Percentiles rank a stretch among this genome's conserved stretches.
These are phyloP conservation scores for Daldinia sp. DNA, from an alignment of 2,329 filamentous ascomycete species.

Conservation along the genomic window DNA sequence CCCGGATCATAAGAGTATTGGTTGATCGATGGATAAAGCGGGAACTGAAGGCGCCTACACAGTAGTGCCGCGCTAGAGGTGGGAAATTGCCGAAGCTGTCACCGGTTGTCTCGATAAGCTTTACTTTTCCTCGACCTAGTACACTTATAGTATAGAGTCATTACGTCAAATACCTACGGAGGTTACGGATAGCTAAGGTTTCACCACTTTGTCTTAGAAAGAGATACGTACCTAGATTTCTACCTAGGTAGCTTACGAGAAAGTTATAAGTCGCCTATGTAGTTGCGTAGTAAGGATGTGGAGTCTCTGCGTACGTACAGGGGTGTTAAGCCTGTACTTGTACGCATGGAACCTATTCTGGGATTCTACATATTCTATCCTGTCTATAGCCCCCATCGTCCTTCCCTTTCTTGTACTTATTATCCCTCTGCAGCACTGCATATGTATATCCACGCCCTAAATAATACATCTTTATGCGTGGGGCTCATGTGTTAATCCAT, in stretches of 20 bases:
- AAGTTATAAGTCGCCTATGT: neutral
- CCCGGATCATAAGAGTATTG: neutral
- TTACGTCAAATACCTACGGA: conserved; percentile 1
- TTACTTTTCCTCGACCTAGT: neutral
- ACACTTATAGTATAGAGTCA: neutral
- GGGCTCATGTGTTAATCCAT: neutral
- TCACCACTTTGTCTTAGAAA: neutral
- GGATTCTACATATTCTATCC: neutral
- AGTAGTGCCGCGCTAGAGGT: neutral
- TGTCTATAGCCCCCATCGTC: neutral
- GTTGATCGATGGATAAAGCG: neutral
- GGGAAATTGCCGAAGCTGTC: neutral
- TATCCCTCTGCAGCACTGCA: no score
- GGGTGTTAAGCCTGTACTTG: no score
- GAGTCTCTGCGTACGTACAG: neutral
- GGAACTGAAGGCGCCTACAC: neutral
- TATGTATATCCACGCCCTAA: no score
- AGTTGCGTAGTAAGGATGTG: neutral
- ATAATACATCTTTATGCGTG: no score
- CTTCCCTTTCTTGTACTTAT: neutral
- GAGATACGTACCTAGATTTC: neutral
- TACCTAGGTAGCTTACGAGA: neutral
- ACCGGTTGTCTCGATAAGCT: neutral
- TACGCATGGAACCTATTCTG: neutral
- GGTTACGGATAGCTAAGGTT: neutral